phyloP scores from a whole-genome alignment of 2,329 filamentous ascomycete species.

The Epichloe bromicola region DNA sequence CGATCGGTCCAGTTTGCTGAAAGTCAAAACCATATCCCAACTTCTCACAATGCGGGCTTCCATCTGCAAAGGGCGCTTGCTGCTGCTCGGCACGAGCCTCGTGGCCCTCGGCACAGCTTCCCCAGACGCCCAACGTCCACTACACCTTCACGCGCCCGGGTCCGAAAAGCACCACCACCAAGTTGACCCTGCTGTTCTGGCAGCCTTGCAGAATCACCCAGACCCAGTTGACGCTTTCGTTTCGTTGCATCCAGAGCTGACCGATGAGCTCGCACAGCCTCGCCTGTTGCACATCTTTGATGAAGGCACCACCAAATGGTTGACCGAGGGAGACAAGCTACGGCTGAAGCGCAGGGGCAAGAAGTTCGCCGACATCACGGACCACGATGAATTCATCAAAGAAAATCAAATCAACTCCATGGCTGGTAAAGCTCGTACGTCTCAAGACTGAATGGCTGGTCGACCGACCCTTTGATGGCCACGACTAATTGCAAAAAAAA shows the following conservation, averaged over 20 bases:
- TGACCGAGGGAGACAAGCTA: conserved; percentile 64
- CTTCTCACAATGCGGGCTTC: neutral
- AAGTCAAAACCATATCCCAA: too few species aligned
- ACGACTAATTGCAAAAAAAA: neutral
- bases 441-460: neutral
- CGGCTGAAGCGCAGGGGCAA: conserved; percentile 49
- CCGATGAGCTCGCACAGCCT: conserved; percentile 23
- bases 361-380: conserved; percentile 64
- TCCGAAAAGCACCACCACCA: neutral
- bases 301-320: conserved; percentile 48
- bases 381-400: conserved; percentile 38
- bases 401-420: conserved; percentile 9
- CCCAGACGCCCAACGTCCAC: neutral
- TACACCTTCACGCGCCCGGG: neutral
- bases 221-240: conserved; percentile 19
- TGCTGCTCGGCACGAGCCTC: conserved; percentile 1
- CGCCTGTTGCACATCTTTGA: conserved; percentile 52
- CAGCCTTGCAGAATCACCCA: conserved; percentile 12
- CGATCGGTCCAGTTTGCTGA: neutral
- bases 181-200: conserved; percentile 13
- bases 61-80: neutral
- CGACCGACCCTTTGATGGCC: neutral
- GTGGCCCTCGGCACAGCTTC: neutral
- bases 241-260: conserved; percentile 14
- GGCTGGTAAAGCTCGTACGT: conserved; percentile 10